Percentiles rank a stretch among this genome's conserved stretches.
Conservation (phyloP, 192 early-diverging fungal genomes). For the Haplosporangium gracile region DNA sequence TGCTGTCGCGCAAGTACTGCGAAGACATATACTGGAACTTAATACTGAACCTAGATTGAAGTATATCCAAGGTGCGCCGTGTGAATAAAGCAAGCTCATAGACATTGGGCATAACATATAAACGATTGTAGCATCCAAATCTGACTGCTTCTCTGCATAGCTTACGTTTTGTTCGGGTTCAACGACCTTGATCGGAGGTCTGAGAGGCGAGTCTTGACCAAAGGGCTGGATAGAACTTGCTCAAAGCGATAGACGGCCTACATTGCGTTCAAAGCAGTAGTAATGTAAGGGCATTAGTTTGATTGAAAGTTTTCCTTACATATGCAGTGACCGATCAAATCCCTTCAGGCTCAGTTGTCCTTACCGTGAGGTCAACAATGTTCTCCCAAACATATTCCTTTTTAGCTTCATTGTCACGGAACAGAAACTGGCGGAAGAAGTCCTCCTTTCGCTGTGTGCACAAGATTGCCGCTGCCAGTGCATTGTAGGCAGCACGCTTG, state of each 20-base stretch:
- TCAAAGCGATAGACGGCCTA: slow-evolving; percentile 40
- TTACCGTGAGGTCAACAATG: slow-evolving; percentile 65
- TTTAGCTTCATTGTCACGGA: slow-evolving; percentile 67
- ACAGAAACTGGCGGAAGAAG: slow-evolving; percentile 70
- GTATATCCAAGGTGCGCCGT: neutral
- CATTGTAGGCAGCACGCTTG: slow-evolving; percentile 72
- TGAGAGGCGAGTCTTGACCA: slow-evolving; percentile 33
- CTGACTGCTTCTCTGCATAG: neutral
- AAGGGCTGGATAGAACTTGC: slow-evolving; percentile 33
- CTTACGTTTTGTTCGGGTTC: slow-evolving; percentile 41
- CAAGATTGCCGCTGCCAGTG: slow-evolving; percentile 65
- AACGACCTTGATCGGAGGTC: slow-evolving; percentile 47
- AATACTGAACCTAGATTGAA: slow-evolving; percentile 14
- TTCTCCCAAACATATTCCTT: slow-evolving; percentile 71
- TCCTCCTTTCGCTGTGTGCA: slow-evolving; percentile 69
- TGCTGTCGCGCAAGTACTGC: slow-evolving; percentile 71
- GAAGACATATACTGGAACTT: slow-evolving; percentile 66
- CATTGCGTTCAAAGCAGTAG: neutral
- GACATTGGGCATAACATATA: neutral
- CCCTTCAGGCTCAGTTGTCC: neutral
- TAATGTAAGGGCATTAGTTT: neutral
- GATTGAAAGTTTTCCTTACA: neutral
- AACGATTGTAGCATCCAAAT: neutral
- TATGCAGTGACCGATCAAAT: neutral
- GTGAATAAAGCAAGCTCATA: neutral